These are phyloP conservation scores for Saxispiralis lemnorum DNA, from an alignment of 495 filamentous ascomycete species.

Conservation along the genomic window DNA sequence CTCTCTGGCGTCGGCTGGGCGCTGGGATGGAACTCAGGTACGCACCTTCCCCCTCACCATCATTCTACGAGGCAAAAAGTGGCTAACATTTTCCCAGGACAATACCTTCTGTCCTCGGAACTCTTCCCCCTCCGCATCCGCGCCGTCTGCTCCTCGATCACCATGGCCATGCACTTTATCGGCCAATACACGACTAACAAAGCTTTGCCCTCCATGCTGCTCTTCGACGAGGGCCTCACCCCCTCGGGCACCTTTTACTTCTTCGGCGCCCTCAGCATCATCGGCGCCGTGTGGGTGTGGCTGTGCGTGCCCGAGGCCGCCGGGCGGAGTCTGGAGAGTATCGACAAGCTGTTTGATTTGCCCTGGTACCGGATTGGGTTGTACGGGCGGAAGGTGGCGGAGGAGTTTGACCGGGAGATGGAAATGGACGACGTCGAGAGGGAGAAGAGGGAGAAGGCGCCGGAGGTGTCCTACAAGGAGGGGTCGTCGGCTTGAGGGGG, in stretches of 20 bases:
- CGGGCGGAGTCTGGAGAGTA: conserved; percentile 34
- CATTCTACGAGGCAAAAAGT: too few relatives aligned
- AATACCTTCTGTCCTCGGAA: conserved; percentile 52
- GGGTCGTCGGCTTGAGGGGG: too few relatives aligned
- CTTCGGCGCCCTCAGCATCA: conserved; percentile 38
- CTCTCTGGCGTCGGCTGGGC: not conserved
- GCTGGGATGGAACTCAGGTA: not conserved
- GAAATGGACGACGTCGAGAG: not conserved
- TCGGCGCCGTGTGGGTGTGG: conserved; percentile 16
- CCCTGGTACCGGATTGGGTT: conserved; percentile 45
- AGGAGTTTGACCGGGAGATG: not conserved
- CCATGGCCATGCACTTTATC: conserved; percentile 37
- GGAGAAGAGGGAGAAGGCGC: not conserved
- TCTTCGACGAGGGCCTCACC: conserved; percentile 17
- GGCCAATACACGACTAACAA: conserved; percentile 49
- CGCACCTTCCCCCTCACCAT: too few relatives aligned
- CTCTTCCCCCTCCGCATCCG: conserved; percentile 37
- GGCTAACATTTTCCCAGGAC: conserved; percentile 60
- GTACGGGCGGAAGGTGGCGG: conserved; percentile 25
- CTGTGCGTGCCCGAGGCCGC: conserved; percentile 4
- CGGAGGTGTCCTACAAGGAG: too few relatives aligned
- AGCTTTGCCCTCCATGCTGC: conserved; percentile 29
- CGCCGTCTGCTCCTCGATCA: conserved; percentile 4
- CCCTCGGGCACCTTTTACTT: conserved; percentile 39
- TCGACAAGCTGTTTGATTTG: conserved; percentile 46